Base-by-base conservation (phyloP, 352 stramenopile genomes). In the Phytopythium aichiense region DNA sequence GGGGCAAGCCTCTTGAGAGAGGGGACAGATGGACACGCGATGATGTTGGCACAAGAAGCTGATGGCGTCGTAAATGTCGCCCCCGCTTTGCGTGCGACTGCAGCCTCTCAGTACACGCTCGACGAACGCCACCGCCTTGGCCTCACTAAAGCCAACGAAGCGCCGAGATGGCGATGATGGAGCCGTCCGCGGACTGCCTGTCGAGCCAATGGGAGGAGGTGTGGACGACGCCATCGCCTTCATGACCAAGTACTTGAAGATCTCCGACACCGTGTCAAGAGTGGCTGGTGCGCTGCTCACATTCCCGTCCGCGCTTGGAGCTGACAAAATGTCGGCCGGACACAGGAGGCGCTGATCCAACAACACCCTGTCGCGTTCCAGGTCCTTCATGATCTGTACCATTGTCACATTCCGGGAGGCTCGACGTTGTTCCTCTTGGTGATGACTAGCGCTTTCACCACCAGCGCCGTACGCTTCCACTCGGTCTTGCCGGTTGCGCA, bases 61-160 rank as follows among this genome's bases (percentile, higher is more conserved):
- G 67, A 91, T 90, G 43, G 81, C 74, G 56, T 93, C 81, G 68
- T 91, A 93, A 61, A 93, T 91, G 58, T 93, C 84, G 4, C 84
- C 81, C 15, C 84, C 81, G 28, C 76, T 93, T 69, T 91, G 79
- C 31, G 84, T 93, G 50, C 84, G 71, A 20, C 79, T 84, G 50
- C 80, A 89, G 18, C 79, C 80, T 43, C 84, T 71, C 31, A 93
- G 63, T 4, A 90, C 80, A 20, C 81, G 80, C 58, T 93, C 80
- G 22, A 90, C 78, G 61, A 93, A 91, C 25, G 76, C 65, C 22
- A 93, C 66, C 18, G 77, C 78, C 55, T 68, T 76, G 12, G 77
- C 79, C 59, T 92, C 83, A 5, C 56, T 69, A 48, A 70, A 73
- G 16, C 76, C 74, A 9, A 60, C 61, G 31, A 80, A 75, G 9